Conservation (phyloP, 2,329 filamentous ascomycete species). For the Pseudopyrenochaeta lycopersici region DNA sequence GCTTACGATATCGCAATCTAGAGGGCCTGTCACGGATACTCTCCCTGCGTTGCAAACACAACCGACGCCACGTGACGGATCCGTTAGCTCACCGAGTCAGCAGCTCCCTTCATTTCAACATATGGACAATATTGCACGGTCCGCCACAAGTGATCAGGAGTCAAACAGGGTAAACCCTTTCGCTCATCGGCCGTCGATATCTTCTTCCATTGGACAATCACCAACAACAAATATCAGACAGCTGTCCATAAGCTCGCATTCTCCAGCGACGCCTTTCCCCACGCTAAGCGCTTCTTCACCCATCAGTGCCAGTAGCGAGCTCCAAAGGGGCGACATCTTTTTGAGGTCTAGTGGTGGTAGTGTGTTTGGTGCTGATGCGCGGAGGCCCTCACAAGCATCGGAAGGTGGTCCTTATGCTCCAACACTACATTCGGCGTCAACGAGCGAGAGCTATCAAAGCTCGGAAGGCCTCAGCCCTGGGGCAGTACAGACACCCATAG, state of each 20-base stretch:
- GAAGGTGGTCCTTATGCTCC: conserved; percentile 45
- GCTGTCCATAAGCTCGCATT: conserved; percentile 44
- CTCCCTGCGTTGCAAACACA: conserved; percentile 48
- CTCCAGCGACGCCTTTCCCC: conserved; percentile 42
- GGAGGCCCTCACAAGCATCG: conserved; percentile 49
- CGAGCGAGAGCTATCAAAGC: conserved; percentile 46
- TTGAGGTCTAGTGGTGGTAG: conserved; percentile 39
- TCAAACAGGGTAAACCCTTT: conserved; percentile 35
- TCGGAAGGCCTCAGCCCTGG: conserved; percentile 47
- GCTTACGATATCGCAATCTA: conserved; percentile 43
- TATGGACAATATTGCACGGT: conserved; percentile 45
- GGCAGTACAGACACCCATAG: conserved; percentile 38
- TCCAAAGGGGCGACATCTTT: conserved; percentile 40
- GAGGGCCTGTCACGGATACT: conserved; percentile 38
- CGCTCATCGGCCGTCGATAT: conserved; percentile 47
- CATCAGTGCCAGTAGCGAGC: conserved; percentile 38
- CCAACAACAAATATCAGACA: conserved; percentile 45
- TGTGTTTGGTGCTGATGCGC: conserved; percentile 36
- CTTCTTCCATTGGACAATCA: conserved; percentile 42
- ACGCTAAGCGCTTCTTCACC: conserved; percentile 44
- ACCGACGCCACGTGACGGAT: conserved; percentile 40
- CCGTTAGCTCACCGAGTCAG: conserved; percentile 39
- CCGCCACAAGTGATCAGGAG: conserved; percentile 43
- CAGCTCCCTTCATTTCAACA: conserved; percentile 44
- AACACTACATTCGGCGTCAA: conserved; percentile 40